Base-by-base conservation (phyloP, 768 basidiomycete genomes). In the Macrocybe gigantea region DNA sequence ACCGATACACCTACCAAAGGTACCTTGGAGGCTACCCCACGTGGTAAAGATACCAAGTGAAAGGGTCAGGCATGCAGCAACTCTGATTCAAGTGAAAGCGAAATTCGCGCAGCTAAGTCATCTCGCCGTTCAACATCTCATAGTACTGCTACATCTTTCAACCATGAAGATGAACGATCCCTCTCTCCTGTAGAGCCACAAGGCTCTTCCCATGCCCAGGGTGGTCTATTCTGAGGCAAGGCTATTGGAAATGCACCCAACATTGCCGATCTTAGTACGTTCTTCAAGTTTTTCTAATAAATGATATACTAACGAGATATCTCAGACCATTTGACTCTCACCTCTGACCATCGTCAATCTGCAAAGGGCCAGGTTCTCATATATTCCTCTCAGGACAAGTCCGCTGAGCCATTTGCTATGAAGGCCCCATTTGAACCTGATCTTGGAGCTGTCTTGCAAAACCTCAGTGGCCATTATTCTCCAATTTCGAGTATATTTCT, bases 201-300 rank as follows among this genome's bases (percentile, higher is more conserved):
- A 43, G 41, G 51, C 12, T 33, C 51, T 1, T 52, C 47, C 13
- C 47, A 13, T 15, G 39, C 41, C 33, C 29, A 47, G 36, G 40
- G 51, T 37, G 51, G 51, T 6, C 38, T 49, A 36, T 13, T 38
- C 5, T 30, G 48, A 31, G 47, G 48, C 14, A 41, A 38, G 43
- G 51, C 51, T 32, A 31, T 49, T 7, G 51, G 51, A 8, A 52
- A 42, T 52, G 41, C 36, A 37, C 10, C 38, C 37, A 49, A 49
- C 39, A 42, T 48, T 37, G 47, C 14, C 2, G 47, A 41, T 43
- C 29, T 48, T 44, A 31, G 39, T 43, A 41, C 14, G 14, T 43
- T n/a, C n/a, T 36, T 32, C 13, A 13, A 13, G 30, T 41, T 8
- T 41, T 41, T 14, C 13, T 9, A 9, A 13, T 41, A 9, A 41